phyloP scores from a whole-genome alignment of 768 basidiomycete genomes.

The Suillus cothurnatus region DNA sequence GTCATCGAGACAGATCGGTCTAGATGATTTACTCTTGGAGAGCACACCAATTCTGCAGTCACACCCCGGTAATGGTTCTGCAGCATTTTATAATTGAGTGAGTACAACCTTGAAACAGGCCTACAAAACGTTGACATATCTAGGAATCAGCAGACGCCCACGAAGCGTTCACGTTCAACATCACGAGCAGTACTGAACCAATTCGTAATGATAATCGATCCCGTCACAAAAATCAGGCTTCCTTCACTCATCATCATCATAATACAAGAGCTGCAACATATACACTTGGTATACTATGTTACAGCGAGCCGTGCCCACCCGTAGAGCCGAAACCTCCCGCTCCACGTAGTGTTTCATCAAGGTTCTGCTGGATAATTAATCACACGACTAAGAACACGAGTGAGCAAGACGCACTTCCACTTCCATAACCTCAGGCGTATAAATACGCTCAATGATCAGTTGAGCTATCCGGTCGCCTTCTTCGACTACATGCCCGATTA shows the following conservation, averaged over 20 bases:
- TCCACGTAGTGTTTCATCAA: conserved; percentile 86
- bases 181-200: neutral
- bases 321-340: conserved; percentile 93
- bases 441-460: conserved; percentile 88
- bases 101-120: neutral
- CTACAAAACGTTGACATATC: neutral
- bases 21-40: conserved; percentile 16
- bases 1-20: conserved; percentile 53
- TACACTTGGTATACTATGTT: conserved; percentile 24
- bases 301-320: conserved; percentile 72
- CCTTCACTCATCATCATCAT: too few relatives aligned
- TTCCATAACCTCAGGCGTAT: conserved; percentile 82
- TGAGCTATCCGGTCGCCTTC: conserved; percentile 97
- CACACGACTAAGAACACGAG: conserved; percentile 7
- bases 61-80: neutral
- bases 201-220: neutral
- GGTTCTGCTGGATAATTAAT: conserved; percentile 50
- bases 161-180: neutral
- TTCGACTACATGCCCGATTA: conserved; percentile 56
- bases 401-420: conserved; percentile 63
- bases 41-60: neutral
- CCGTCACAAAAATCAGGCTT: neutral
- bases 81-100: neutral
- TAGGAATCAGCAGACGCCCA: neutral
- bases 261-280: too few relatives aligned